Percentiles rank a stretch among this genome's conserved stretches.
Conservation (phyloP, 2,329 filamentous ascomycete species). For the Clonostachys sp. region DNA sequence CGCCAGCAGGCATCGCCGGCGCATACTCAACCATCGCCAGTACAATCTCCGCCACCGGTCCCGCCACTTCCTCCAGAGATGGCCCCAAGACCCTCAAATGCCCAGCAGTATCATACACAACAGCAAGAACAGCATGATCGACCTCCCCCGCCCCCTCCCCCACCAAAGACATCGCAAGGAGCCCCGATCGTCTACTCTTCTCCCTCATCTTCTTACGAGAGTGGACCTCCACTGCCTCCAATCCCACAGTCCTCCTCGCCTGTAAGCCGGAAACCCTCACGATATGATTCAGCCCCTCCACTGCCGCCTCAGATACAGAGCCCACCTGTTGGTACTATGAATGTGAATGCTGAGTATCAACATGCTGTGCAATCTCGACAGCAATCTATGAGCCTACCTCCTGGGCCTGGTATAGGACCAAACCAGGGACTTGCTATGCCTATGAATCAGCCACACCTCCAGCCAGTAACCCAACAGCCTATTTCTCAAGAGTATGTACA, state of each 20-base stretch:
- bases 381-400: constrained; percentile 9
- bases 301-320: constrained; percentile 23
- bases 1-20: constrained; percentile 50
- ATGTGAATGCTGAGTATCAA: not conserved
- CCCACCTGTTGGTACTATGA: not conserved
- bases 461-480: no score
- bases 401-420: constrained; percentile 13
- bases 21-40: constrained; percentile 16
- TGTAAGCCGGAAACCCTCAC: constrained; percentile 19
- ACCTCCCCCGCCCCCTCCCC: constrained; percentile 46
- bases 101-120: constrained; percentile 10
- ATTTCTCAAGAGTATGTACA: no score
- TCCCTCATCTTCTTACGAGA: constrained; percentile 6
- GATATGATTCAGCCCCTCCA: constrained; percentile 44
- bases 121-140: constrained; percentile 25
- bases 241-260: constrained; percentile 14
- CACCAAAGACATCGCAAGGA: constrained; percentile 45
- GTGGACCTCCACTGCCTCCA: constrained; percentile 19
- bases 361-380: constrained; percentile 5
- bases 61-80: constrained; percentile 68
- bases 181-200: constrained; percentile 3
- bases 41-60: constrained; percentile 56
- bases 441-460: no score
- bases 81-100: constrained; percentile 10
- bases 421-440: not conserved